phyloP scores from a whole-genome alignment of 1,284 basidiomycete species.

The Cutaneotrichosporon sp. region DNA sequence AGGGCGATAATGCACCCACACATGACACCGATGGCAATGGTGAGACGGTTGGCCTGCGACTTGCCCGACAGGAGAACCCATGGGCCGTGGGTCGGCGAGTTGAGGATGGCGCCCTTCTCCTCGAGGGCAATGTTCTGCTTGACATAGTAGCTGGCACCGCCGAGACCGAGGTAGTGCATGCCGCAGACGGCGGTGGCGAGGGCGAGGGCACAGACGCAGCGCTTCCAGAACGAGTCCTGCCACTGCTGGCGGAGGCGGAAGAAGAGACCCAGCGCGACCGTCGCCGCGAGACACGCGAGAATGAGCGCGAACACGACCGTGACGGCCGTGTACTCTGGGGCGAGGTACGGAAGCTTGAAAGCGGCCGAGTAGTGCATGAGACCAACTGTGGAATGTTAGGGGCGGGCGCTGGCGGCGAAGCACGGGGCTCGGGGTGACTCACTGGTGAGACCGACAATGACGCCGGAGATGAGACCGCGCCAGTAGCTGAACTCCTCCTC shows the following conservation, averaged over 20 bases:
- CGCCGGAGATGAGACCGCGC: conserved; percentile 59
- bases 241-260: conserved; percentile 57
- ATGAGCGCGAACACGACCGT: conserved; percentile 56
- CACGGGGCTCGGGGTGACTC: conserved; percentile 46
- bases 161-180: conserved; percentile 59
- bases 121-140: conserved; percentile 19
- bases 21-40: conserved; percentile 57
- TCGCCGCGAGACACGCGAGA: conserved; percentile 56
- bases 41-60: conserved; percentile 37
- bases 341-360: conserved; percentile 51
- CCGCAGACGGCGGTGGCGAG: conserved; percentile 56
- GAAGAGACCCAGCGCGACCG: conserved; percentile 56
- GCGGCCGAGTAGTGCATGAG: conserved; percentile 58
- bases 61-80: conserved; percentile 11
- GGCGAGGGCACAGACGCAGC: conserved; percentile 52
- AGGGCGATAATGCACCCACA: conserved; percentile 56
- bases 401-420: background rate
- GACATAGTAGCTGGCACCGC: conserved; percentile 55
- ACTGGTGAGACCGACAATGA: conserved; percentile 79
- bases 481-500: conserved; percentile 52
- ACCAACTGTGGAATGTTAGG: conserved; percentile 31
- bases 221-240: conserved; percentile 58
- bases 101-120: background rate
- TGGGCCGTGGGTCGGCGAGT: background rate
- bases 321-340: conserved; percentile 43